Evolutionary conservation across 805 yeast genomes (phyloP), one percentile per base, ranked within the genome.

Genomic region (Yamadazyma phyllophila): DNA sequence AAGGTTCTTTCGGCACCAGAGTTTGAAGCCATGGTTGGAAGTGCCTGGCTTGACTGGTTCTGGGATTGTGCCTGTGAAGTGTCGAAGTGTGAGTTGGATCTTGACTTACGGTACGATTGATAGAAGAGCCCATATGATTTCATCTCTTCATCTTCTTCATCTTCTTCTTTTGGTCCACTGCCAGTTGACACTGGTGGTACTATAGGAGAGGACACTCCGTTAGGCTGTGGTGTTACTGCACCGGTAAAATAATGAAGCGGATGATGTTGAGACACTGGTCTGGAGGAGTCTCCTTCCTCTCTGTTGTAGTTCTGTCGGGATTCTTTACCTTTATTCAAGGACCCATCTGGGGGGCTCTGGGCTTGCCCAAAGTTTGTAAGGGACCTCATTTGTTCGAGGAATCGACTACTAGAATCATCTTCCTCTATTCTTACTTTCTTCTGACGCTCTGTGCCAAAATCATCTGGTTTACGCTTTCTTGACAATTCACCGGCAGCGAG

Each of bases 381-480:
- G n/a, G 81, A 72, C 40, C 84, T 70, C 76, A 84, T 73, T 2
- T 81, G 78, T 50, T 83, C 90, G 85, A 88, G 83, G 57, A 83
- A 84, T 13, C 31, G n/a, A 7, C 27, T 10, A 14, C 26, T 26
- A 12, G 40, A 11, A 6, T 29, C 37, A 11, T 29, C 36, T 9
- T 42, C 36, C 2, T 35, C 36, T 43, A 4, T n/a, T 20, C 38
- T 40, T 20, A 10, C 30, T 26, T 42, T 47, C 37, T 35, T 41
- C 9, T 33, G 47, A 26, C 39, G 12, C 9, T 10, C 38, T 41
- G 24, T 39, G 41, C 43, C 51, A 16, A 38, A 43, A 4, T 33
- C 46, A 7, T 45, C 44, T 8, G 14, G 36, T 24, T 47, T 44
- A 34, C 49, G 33, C 29, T 41, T 52, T 41, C 43, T 51, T 26